Evolutionary conservation across 2,329 filamentous ascomycete species (phyloP).

Genomic region (Colletotrichum tofieldiae): DNA sequence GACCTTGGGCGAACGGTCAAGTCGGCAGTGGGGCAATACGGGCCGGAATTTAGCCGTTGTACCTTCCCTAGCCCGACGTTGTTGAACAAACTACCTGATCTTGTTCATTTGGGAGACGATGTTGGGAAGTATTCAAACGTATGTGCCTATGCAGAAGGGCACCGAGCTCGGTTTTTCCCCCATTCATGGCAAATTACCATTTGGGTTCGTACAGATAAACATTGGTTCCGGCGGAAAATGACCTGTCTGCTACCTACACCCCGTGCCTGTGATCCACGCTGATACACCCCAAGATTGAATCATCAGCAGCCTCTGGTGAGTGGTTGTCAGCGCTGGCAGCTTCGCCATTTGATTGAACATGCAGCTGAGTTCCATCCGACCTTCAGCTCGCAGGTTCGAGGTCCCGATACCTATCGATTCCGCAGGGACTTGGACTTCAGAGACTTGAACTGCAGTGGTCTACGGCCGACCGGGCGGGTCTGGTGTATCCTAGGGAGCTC

Average conservation of each 20-base stretch:
- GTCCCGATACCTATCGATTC: not conserved
- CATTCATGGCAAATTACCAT: too few species aligned
- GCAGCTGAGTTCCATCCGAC: not conserved
- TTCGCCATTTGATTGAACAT: not conserved
- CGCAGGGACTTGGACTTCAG: not conserved
- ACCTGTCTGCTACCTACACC: not conserved
- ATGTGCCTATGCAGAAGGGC: not conserved
- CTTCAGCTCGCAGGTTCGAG: too few species aligned
- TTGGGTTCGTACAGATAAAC: too few species aligned
- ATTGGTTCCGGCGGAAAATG: not conserved
- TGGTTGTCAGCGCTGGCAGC: not conserved
- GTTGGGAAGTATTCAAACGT: not conserved
- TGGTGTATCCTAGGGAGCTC: not conserved
- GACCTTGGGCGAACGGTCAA: not conserved
- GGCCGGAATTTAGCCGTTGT: slow-evolving; percentile 7
- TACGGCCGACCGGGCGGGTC: not conserved
- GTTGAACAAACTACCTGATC: not conserved
- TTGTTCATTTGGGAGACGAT: not conserved
- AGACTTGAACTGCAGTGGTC: not conserved
- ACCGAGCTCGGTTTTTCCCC: too few species aligned
- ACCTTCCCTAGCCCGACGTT: not conserved
- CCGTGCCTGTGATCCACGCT: too few species aligned
- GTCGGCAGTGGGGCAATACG: not conserved
- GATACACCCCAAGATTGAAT: not conserved
- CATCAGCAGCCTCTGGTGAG: not conserved